Base-by-base conservation (phyloP, 345 rosid species). In the Lepidium aucheri region DNA sequence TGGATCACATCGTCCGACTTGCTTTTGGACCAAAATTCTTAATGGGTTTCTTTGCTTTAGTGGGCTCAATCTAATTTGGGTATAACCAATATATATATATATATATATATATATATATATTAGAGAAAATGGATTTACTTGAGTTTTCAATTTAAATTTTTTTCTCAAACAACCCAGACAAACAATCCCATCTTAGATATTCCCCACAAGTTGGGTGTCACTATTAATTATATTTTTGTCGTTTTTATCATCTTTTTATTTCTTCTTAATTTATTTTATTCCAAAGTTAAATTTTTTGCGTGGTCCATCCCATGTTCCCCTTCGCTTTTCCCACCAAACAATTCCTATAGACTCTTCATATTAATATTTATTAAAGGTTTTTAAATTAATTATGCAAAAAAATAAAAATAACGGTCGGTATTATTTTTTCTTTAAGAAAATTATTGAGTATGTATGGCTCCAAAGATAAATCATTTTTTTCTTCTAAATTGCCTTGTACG, bases 191-290 rank as follows among this genome's bases (percentile, higher is more conserved):
- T 72, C 75, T 84, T 78, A 75, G 84, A 82, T 79, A 86, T 81
- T 72, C 84, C 81, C 86, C 81, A 77, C 95, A 80, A 84, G 84
- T 80, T 85, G 81, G 90, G 83, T 85, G 77, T 64, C 78, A 76
- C 61, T 33, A 69, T 78, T 84, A 64, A 74, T 81, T 73, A 58
- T 51, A 1, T 51, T 59, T 59, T 66, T 65, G 61, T 73, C 56
- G 41, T 73, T 80, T 65, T 59, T 18, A 32, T 65, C 26, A 66
- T 65, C 40, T 81, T 63, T 59, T 66, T 80, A 72, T 87, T 80
- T 78, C 70, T 55, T 54, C 77, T 70, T 77, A 47, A 60, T 67
- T 57, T 61, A 44, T 58, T 66, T 42, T 66, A 59, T 60, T 57
- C 41, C 26, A 59, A 65, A 73, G 49, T 34, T 57, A 33, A 13